Conservation (phyloP, 2,329 filamentous ascomycete genomes). For the Bipolaris cookei region DNA sequence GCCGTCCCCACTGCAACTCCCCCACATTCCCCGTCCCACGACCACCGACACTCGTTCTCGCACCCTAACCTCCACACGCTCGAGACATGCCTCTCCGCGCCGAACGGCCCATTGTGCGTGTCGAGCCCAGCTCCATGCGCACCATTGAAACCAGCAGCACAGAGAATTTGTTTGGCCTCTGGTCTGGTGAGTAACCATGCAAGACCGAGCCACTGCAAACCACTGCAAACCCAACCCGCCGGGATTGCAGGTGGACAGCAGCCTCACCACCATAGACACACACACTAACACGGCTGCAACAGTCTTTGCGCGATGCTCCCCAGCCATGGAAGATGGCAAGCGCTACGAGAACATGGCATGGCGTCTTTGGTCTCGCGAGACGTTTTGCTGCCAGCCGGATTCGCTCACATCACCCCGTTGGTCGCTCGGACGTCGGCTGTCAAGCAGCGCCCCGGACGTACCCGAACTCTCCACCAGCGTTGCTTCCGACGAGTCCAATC, state of each 20-base stretch:
- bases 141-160: slow-evolving; percentile 93
- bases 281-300: slow-evolving; percentile 32
- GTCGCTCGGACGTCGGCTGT: slow-evolving; percentile 41
- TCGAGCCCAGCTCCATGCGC: slow-evolving; percentile 90
- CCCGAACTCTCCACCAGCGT: slow-evolving; percentile 57
- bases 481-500: slow-evolving; percentile 52
- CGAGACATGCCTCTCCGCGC: slow-evolving; percentile 79
- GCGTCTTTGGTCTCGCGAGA: slow-evolving; percentile 93
- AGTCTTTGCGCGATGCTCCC: slow-evolving; percentile 95
- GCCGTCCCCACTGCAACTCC: slow-evolving; percentile 5
- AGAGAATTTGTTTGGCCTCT: slow-evolving; percentile 94
- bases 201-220: not conserved
- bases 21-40: not conserved
- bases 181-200: slow-evolving; percentile 75
- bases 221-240: not conserved
- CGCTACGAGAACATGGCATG: slow-evolving; percentile 92
- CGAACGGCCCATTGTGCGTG: slow-evolving; percentile 84
- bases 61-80: not conserved
- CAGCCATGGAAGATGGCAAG: slow-evolving; percentile 90
- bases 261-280: not conserved
- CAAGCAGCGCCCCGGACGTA: slow-evolving; percentile 38
- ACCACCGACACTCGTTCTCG: slow-evolving; percentile 1
- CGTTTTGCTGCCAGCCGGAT: slow-evolving; percentile 79
- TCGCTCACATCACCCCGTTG: slow-evolving; percentile 48
- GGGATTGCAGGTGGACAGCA: not conserved